phyloP scores from a whole-genome alignment of 2,329 filamentous ascomycete species.

The Polychaeton citri region DNA sequence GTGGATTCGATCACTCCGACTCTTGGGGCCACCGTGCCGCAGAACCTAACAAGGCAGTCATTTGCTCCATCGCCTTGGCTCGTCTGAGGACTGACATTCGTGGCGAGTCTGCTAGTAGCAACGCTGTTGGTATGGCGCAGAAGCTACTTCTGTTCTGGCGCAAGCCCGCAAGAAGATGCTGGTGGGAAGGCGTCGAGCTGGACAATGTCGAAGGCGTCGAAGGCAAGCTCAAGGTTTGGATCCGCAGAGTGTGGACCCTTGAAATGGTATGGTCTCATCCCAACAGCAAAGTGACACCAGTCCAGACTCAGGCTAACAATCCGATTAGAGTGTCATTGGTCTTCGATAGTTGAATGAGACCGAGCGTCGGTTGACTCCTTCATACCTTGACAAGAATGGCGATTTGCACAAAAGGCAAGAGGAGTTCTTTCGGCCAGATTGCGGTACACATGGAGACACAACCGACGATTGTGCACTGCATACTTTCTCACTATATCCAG shows the following conservation, averaged over 20 bases:
- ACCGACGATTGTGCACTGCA: no score
- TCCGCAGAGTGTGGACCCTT: constrained; percentile 91
- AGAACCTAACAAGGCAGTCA: constrained; percentile 95
- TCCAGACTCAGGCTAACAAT: not conserved
- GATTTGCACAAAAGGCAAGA: no score
- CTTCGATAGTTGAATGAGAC: constrained; percentile 8
- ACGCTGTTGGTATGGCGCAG: constrained; percentile 91
- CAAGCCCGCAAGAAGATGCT: constrained; percentile 89
- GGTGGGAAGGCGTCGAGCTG: constrained; percentile 97
- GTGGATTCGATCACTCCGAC: constrained; percentile 93
- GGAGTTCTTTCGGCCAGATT: no score
- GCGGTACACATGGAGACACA: no score
- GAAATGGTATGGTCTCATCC: constrained; percentile 81
- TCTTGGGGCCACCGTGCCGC: constrained; percentile 93
- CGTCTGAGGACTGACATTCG: constrained; percentile 68
- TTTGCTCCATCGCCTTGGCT: constrained; percentile 89
- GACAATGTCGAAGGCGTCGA: constrained; percentile 80
- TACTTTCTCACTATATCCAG: no score
- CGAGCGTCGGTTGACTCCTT: no score
- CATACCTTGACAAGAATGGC: no score
- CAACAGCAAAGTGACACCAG: not conserved
- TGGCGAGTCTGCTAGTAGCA: constrained; percentile 60
- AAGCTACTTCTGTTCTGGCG: constrained; percentile 96
- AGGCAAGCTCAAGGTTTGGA: constrained; percentile 94
- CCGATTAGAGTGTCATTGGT: constrained; percentile 13